Conservation (phyloP, 768 basidiomycete genomes). For the Gloeophyllum trabeum region DNA sequence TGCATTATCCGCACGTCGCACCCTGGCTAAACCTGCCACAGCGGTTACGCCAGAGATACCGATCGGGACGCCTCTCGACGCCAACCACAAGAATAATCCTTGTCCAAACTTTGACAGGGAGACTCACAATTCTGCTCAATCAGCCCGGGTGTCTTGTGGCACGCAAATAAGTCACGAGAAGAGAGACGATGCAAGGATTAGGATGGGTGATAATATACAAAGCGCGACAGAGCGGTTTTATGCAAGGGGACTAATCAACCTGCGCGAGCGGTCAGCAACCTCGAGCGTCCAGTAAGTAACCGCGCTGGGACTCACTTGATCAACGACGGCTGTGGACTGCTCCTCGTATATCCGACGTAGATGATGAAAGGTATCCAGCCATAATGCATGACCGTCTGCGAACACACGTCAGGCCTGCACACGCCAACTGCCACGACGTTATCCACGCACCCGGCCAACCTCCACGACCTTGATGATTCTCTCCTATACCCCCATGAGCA, state of each 20-base stretch:
- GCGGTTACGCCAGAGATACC: constrained; percentile 34
- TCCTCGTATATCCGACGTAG: constrained; percentile 87
- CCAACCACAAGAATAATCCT: constrained; percentile 14
- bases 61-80: constrained; percentile 17
- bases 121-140: too few species aligned
- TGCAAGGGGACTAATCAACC: constrained; percentile 90
- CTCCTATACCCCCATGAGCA: constrained; percentile 59
- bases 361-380: constrained; percentile 97
- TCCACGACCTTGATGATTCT: constrained; percentile 75
- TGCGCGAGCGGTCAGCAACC: constrained; percentile 18
- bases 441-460: constrained; percentile 57
- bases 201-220: constrained; percentile 17
- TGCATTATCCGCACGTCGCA: constrained; percentile 48
- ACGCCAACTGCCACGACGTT: too few species aligned
- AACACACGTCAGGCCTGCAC: neutral
- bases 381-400: constrained; percentile 82
- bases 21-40: constrained; percentile 35
- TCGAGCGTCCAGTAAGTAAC: neutral
- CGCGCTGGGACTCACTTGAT: constrained; percentile 66
- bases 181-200: neutral
- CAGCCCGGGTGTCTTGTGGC: too few species aligned
- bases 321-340: constrained; percentile 88
- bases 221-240: constrained; percentile 29
- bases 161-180: too few species aligned
- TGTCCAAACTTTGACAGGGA: too few species aligned